Conservation (phyloP, 83 land plant genomes). For the Isoetes engelmannii region DNA sequence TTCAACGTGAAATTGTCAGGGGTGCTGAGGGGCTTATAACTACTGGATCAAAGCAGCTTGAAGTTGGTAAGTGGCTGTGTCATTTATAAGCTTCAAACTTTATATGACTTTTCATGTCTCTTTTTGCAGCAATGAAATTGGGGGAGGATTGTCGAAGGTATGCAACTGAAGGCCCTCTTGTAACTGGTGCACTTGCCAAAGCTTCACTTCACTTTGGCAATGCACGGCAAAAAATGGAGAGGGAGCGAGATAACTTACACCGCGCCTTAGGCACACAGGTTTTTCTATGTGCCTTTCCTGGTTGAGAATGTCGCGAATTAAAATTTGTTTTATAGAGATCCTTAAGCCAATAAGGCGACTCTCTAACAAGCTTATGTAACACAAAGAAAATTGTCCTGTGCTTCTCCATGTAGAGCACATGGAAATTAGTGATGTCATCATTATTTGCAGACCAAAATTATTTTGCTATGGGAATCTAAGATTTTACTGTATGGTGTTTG, state of each 20-base stretch:
- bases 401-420: neutral
- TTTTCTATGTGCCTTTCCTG: neutral
- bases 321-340: neutral
- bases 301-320: neutral
- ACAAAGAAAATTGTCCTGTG: neutral
- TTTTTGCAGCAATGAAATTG: conserved; percentile 10
- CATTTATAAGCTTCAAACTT: neutral
- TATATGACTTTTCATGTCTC: neutral
- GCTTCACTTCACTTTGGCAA: conserved; percentile 14
- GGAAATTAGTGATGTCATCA: neutral
- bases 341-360: neutral
- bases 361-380: neutral
- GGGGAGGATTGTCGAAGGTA: conserved; percentile 18
- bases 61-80: conserved; percentile 14
- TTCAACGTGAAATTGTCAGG: conserved; percentile 20
- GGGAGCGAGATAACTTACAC: conserved; percentile 16
- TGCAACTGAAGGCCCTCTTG: conserved; percentile 17
- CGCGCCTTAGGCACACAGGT: conserved; percentile 21
- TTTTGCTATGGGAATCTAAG: neutral
- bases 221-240: conserved; percentile 11
- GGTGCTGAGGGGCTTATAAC: conserved; percentile 18
- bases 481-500: neutral
- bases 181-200: conserved; percentile 16
- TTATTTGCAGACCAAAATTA: neutral
- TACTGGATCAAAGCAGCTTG: conserved; percentile 20